These are phyloP conservation scores for Vigna radiata DNA, from an alignment of 306 rosid species.

Conservation along the genomic window DNA sequence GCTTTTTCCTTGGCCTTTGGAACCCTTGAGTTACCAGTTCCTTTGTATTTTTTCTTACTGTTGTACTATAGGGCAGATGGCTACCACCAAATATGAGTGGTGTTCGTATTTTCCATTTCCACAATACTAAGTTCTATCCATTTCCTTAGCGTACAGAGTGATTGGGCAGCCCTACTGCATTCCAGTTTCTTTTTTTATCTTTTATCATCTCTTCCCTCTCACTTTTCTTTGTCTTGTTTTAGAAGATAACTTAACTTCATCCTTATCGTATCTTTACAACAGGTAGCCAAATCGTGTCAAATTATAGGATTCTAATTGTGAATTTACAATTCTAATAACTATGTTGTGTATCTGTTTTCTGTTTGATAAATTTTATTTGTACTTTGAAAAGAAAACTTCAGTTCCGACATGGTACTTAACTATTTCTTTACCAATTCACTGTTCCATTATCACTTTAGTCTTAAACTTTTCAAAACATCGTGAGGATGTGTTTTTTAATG, in stretches of 20 bases:
- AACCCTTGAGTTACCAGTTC: neutral
- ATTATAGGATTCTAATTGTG: neutral
- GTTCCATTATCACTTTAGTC: neutral
- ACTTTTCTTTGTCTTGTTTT: neutral
- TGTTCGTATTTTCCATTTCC: neutral
- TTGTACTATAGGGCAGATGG: neutral
- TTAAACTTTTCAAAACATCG: neutral
- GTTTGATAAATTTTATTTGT: neutral
- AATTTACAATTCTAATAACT: neutral
- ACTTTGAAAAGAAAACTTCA: neutral
- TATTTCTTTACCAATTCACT: slow-evolving; percentile 24
- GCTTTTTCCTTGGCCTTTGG: neutral
- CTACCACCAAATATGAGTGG: neutral
- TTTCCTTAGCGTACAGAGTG: neutral
- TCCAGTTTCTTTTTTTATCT: neutral
- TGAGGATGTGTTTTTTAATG: neutral
- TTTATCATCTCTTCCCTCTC: neutral
- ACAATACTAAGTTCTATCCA: neutral
- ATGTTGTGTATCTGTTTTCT: neutral
- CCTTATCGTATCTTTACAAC: neutral
- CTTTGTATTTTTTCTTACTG: neutral
- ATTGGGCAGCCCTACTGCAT: neutral
- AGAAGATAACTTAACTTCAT: neutral
- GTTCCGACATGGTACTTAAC: neutral
- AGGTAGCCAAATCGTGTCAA: neutral